Evolutionary conservation across 441 rosid species (phyloP).

Genomic region (Jatropha podagrica): DNA sequence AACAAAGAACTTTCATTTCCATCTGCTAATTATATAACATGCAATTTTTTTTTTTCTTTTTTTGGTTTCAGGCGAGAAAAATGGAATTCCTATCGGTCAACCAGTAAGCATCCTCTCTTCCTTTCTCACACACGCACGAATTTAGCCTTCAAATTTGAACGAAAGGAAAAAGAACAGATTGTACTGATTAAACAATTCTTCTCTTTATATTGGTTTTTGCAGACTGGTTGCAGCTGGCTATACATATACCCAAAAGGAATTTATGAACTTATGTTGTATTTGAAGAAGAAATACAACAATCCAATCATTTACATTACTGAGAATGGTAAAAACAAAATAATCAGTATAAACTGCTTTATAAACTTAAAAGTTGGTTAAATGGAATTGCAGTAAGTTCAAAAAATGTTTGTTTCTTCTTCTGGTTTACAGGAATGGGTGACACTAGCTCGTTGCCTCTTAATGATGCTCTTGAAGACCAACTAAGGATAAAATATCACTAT

Average conservation of each 20-base stretch:
- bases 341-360: too few species aligned
- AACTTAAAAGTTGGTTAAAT: too few species aligned
- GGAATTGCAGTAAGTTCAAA: background rate
- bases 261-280: slow-evolving; percentile 28
- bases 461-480: slow-evolving; percentile 32
- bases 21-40: background rate
- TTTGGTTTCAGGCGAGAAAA: slow-evolving; percentile 26
- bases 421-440: slow-evolving; percentile 32
- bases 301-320: slow-evolving; percentile 46
- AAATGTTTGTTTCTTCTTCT: background rate
- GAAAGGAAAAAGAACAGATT: too few species aligned
- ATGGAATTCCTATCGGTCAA: slow-evolving; percentile 41
- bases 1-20: too few species aligned
- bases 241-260: slow-evolving; percentile 46
- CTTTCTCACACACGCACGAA: too few species aligned
- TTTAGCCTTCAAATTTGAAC: background rate
- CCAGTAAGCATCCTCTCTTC: slow-evolving; percentile 20
- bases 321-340: slow-evolving; percentile 33
- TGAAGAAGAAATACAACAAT: slow-evolving; percentile 35
- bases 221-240: slow-evolving; percentile 42
- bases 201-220: background rate
- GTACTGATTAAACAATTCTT: background rate
- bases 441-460: slow-evolving; percentile 31
- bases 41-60: background rate
- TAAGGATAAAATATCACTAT: slow-evolving; percentile 28